Percentiles rank a stretch among this genome's conserved stretches.
Evolutionary conservation across 768 basidiomycete species (phyloP).

Genomic region (Russula vinacea): DNA sequence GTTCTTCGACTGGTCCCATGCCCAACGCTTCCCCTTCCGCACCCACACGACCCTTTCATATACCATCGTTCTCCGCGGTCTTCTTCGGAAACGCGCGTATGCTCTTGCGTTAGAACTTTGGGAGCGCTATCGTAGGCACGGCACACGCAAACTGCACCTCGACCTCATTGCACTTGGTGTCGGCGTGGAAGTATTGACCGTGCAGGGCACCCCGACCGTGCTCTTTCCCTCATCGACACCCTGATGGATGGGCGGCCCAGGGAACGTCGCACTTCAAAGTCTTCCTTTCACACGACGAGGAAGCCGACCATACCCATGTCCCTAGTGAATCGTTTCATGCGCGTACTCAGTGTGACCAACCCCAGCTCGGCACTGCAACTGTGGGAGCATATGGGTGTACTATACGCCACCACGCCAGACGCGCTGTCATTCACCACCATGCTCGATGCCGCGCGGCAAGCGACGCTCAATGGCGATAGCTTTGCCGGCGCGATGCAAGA

Average conservation of each 20-base stretch:
- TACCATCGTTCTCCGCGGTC: constrained; percentile 53
- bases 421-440: constrained; percentile 55
- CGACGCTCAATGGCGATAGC: constrained; percentile 50
- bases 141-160: constrained; percentile 34
- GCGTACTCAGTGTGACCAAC: constrained; percentile 46
- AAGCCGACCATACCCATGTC: constrained; percentile 1
- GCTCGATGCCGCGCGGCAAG: constrained; percentile 56
- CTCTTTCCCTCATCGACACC: constrained; percentile 49
- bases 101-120: constrained; percentile 41
- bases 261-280: neutral
- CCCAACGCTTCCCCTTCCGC: constrained; percentile 35
- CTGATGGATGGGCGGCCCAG: constrained; percentile 33
- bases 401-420: constrained; percentile 60
- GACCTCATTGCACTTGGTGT: constrained; percentile 49
- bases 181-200: constrained; percentile 52
- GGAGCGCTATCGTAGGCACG: constrained; percentile 16
- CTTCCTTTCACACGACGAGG: too few relatives aligned
- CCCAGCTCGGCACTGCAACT: constrained; percentile 61
- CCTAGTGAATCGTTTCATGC: constrained; percentile 42
- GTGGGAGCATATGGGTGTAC: constrained; percentile 60
- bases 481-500: constrained; percentile 50
- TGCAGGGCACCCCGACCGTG: constrained; percentile 44
- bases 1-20: constrained; percentile 39
- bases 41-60: constrained; percentile 47
- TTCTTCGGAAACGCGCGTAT: constrained; percentile 45